Conservation (phyloP, 495 filamentous ascomycete genomes). For the Hypomontagnella monticulosa region DNA sequence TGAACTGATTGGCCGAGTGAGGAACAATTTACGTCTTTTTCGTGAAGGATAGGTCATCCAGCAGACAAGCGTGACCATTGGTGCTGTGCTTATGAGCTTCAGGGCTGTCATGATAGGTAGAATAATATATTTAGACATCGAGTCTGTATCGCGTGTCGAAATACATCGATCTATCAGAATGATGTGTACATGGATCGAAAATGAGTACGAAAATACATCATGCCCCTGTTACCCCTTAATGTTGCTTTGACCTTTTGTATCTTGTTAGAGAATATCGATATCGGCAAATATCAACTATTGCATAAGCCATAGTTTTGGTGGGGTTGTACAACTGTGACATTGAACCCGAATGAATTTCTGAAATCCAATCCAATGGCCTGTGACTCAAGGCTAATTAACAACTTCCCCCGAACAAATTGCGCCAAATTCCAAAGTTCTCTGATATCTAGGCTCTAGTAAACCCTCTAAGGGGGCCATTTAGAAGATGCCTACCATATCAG, state of each 20-base stretch:
- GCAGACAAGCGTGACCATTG: slow-evolving; percentile 15
- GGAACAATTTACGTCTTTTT: background rate
- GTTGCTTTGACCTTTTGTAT: no score
- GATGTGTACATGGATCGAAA: no score
- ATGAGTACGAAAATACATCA: no score
- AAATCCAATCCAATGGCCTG: slow-evolving; percentile 26
- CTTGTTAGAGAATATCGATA: no score
- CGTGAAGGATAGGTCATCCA: slow-evolving; percentile 9
- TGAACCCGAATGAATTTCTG: slow-evolving; percentile 26
- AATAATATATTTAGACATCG: background rate
- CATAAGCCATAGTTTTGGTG: slow-evolving; percentile 25
- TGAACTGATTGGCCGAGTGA: slow-evolving; percentile 3
- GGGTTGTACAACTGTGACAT: slow-evolving; percentile 29
- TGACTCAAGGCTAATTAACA: slow-evolving; percentile 26
- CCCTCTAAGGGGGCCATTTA: slow-evolving; percentile 24
- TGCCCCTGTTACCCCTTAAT: no score
- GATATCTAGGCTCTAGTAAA: slow-evolving; percentile 27
- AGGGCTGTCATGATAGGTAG: slow-evolving; percentile 1
- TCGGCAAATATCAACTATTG: background rate
- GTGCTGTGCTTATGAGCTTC: background rate
- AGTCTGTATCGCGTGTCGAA: no score
- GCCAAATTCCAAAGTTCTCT: slow-evolving; percentile 8
- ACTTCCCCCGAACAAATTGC: slow-evolving; percentile 27
- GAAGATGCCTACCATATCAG: slow-evolving; percentile 89
- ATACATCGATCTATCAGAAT: no score